Base-by-base conservation (phyloP, 1,284 basidiomycete species). In the Ceratobasidium sp. region DNA sequence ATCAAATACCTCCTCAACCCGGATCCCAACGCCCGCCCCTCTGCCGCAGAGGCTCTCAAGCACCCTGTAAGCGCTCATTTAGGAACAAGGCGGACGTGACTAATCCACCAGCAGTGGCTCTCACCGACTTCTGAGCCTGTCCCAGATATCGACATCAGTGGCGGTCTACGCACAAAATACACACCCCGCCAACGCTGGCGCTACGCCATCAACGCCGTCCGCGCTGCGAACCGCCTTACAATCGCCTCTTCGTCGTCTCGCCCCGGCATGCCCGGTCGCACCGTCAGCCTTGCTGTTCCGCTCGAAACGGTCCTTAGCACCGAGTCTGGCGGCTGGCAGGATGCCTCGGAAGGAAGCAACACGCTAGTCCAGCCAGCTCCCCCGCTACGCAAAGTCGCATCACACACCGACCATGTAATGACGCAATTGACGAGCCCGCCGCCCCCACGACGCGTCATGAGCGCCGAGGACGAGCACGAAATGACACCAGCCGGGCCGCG, bases 101-200 rank as follows among this genome's bases (percentile, higher is more conserved):
- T 78, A n/a, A 74, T n/a, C 11, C 22, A 52, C 19, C 2, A 43
- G 25, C 46, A 92, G 88, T 95, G 94, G 94, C 83, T 95, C 32
- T 91, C 90, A 8, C 87, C 85, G 0, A 86, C 90, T 80, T 84
- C 90, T 0, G 88, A 89, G 1, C 87, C 85, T 15, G 91, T 93
- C 69, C 89, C 92, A 82, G 95, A 97, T 81, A 87, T 97, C 43
- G 71, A 75, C 57, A 75, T 75, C n/a, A 86, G 84, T 29, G 80
- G 81, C 8, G 93, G 91, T 32, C 85, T 96, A 65, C 90, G 92
- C 40, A 91, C 93, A 43, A 90, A 95, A 85, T 95, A 95, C 83
- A 87, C 93, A 80, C 87, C 93, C 0, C 87, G 86, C 44, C 89
- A 89, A 0, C 87, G 87, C 61, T 95, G 93, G 93, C 87, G 88